Evolutionary conservation across 345 rosid genomes (phyloP).

Genomic region (Citrus cavaleriei): DNA sequence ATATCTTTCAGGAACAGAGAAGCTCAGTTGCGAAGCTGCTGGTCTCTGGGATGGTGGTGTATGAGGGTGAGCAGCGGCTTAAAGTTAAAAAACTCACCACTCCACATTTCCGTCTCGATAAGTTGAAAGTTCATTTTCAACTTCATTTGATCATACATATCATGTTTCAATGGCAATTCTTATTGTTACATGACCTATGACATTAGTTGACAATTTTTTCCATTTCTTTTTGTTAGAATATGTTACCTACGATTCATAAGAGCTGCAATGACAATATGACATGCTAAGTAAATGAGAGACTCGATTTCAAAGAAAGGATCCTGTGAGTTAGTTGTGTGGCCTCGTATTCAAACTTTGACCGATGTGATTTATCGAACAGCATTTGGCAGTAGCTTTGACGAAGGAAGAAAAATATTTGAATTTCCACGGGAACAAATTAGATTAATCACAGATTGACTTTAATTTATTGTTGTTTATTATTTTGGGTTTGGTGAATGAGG

Average conservation of each 20-base stretch:
- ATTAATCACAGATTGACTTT: too few species aligned
- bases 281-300: conserved; percentile 32
- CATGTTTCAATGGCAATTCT: too few species aligned
- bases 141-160: neutral
- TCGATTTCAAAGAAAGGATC: neutral
- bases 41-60: conserved; percentile 23
- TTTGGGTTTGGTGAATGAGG: too few species aligned
- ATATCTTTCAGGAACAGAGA: conserved; percentile 30
- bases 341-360: conserved; percentile 16
- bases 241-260: conserved; percentile 1
- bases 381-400: conserved; percentile 70
- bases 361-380: conserved; percentile 46
- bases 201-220: neutral
- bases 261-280: conserved; percentile 20
- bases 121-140: conserved; percentile 41
- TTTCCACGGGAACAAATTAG: too few species aligned
- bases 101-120: conserved; percentile 55
- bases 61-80: conserved; percentile 50
- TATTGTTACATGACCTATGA: neutral
- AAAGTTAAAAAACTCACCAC: conserved; percentile 33
- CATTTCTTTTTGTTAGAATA: neutral
- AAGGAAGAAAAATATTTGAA: conserved; percentile 31
- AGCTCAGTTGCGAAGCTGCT: conserved; percentile 31
- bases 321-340: conserved; percentile 20
- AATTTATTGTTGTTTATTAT: too few species aligned